phyloP scores from a whole-genome alignment of 148 eudicot genomes.

The Spergularia marina region DNA sequence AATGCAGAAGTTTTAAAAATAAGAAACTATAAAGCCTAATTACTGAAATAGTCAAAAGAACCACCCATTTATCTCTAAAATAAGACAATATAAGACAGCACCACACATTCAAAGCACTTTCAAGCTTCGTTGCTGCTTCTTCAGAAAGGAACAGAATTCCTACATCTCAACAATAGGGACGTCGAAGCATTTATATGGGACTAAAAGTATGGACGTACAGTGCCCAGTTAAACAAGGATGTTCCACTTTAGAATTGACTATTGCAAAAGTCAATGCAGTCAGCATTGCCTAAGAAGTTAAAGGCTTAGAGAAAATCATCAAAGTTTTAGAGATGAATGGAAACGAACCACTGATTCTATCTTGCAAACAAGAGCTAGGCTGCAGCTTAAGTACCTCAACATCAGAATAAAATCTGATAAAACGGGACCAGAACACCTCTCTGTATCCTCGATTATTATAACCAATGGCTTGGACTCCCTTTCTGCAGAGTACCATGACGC shows the following conservation, averaged over 20 bases:
- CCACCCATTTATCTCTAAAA: not conserved
- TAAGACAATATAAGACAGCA: not conserved
- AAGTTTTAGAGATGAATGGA: not conserved
- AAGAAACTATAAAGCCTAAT: constrained; percentile 1
- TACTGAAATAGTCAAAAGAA: not conserved
- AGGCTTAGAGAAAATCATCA: not conserved
- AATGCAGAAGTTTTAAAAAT: constrained; percentile 14
- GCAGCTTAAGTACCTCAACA: constrained; percentile 61
- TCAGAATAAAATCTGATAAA: constrained; percentile 70
- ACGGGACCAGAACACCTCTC: constrained; percentile 80
- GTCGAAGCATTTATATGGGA: not conserved
- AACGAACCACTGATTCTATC: not conserved
- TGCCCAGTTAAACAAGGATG: not conserved
- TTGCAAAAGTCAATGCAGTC: not conserved
- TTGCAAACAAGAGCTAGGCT: constrained; percentile 13
- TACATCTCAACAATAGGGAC: not conserved
- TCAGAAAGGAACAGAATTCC: not conserved
- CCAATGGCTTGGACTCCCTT: constrained; percentile 53
- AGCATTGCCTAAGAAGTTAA: not conserved
- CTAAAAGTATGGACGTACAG: not conserved
- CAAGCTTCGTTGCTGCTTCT: not conserved
- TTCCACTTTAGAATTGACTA: not conserved
- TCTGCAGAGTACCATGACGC: constrained; percentile 83
- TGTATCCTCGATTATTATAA: constrained; percentile 81
- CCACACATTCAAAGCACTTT: not conserved